Percentiles rank a stretch among this genome's conserved stretches.
phyloP scores from a whole-genome alignment of 75 land plant genomes.

The Ceratopteris richardii region DNA sequence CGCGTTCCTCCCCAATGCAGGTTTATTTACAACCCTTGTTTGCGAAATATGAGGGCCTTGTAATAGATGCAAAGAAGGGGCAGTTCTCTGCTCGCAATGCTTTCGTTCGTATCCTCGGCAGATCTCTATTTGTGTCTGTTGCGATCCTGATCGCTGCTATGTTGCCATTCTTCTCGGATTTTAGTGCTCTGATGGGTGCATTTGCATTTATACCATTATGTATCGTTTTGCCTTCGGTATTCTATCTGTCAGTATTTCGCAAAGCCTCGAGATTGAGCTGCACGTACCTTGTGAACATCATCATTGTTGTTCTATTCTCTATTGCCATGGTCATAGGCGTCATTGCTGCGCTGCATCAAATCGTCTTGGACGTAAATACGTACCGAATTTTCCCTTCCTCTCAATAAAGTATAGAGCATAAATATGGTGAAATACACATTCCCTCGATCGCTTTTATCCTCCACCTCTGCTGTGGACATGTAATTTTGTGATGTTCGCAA shows the following conservation, averaged over 20 bases:
- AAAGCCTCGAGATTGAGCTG: constrained; percentile 27
- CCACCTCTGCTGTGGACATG: too few species aligned
- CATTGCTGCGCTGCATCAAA: constrained; percentile 53
- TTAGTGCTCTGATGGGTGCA: constrained; percentile 61
- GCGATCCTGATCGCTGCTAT: constrained; percentile 57
- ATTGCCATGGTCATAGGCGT: constrained; percentile 29
- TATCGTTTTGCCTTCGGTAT: constrained; percentile 48
- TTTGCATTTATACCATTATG: constrained; percentile 73
- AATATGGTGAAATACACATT: too few species aligned
- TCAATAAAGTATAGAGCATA: too few species aligned
- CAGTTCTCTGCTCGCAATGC: constrained; percentile 53
- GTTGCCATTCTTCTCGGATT: constrained; percentile 88
- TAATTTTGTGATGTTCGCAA: too few species aligned
- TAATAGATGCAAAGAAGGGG: constrained; percentile 28
- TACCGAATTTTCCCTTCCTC: constrained; percentile 39
- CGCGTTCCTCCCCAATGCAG: constrained; percentile 17
- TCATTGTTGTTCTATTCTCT: constrained; percentile 37
- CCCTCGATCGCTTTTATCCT: too few species aligned
- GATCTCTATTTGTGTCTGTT: constrained; percentile 32
- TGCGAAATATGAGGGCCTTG: constrained; percentile 42
- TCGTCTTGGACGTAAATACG: constrained; percentile 49
- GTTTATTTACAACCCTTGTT: constrained; percentile 69
- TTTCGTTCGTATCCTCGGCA: constrained; percentile 37
- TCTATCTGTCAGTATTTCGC: constrained; percentile 54
- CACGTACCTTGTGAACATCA: constrained; percentile 37